Evolutionary conservation across 2,329 filamentous ascomycete species (phyloP).

Genomic region (Venturia pyrina): DNA sequence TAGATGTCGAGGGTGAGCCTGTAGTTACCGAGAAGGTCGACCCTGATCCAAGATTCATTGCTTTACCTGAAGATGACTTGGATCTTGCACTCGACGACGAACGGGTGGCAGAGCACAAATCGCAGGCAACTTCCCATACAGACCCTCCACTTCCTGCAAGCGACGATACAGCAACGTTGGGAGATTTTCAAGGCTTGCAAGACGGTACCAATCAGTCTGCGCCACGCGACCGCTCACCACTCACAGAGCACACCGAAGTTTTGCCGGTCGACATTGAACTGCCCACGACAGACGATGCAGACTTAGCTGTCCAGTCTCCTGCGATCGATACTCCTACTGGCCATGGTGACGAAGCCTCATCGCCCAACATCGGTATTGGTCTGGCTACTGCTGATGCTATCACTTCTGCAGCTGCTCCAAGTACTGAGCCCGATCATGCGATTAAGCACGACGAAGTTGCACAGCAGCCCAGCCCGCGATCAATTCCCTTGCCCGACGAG

Average conservation of each 20-base stretch:
- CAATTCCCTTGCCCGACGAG: conserved; percentile 1
- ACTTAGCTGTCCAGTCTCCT: neutral
- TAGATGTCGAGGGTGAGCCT: neutral
- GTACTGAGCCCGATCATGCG: neutral
- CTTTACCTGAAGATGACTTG: neutral
- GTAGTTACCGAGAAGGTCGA: neutral
- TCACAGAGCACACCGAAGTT: neutral
- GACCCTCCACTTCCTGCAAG: neutral
- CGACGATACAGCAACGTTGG: neutral
- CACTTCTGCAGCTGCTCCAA: neutral
- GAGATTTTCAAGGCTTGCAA: neutral
- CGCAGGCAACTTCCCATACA: neutral
- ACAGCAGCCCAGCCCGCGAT: neutral
- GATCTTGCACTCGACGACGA: neutral
- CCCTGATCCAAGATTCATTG: neutral
- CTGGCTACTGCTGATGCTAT: neutral
- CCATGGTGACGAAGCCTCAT: neutral
- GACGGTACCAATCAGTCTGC: conserved; percentile 7
- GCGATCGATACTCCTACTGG: neutral
- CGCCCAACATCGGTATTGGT: neutral
- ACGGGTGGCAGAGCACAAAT: neutral
- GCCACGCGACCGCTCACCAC: neutral
- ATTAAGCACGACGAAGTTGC: neutral
- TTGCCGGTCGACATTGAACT: conserved; percentile 6
- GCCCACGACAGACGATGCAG: conserved; percentile 10